A percentile compares a stretch with the other conserved stretches of the same genome.
Evolutionary conservation across 2,329 filamentous ascomycete genomes (phyloP).

Genomic region (Pyricularia sp.): DNA sequence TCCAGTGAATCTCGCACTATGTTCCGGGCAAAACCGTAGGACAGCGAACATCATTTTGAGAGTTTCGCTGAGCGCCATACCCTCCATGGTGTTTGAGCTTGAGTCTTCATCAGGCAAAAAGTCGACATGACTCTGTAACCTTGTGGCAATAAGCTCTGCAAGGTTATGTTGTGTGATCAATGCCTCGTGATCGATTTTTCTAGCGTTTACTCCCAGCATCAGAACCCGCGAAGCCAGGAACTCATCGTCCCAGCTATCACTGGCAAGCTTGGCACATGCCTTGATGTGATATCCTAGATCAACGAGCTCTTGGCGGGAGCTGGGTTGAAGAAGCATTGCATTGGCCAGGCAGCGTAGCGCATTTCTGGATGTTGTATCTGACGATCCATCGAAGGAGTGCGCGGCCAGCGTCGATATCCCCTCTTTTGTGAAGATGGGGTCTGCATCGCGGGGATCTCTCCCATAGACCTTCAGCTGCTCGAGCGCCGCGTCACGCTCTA

Average conservation of each 20-base stretch:
- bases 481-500: slow-evolving; percentile 53
- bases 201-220: slow-evolving; percentile 71
- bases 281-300: slow-evolving; percentile 59
- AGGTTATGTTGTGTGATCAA: slow-evolving; percentile 59
- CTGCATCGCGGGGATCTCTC: slow-evolving; percentile 60
- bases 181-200: slow-evolving; percentile 54
- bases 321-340: slow-evolving; percentile 60
- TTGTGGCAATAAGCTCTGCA: slow-evolving; percentile 58
- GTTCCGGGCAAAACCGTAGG: slow-evolving; percentile 60
- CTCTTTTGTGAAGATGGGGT: slow-evolving; percentile 77
- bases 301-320: slow-evolving; percentile 63
- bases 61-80: slow-evolving; percentile 74
- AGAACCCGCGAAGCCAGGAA: slow-evolving; percentile 74
- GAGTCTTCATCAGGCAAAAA: slow-evolving; percentile 18
- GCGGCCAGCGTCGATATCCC: slow-evolving; percentile 63
- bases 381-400: slow-evolving; percentile 63
- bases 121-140: slow-evolving; percentile 61
- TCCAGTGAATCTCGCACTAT: slow-evolving; percentile 51
- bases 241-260: slow-evolving; percentile 71
- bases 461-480: slow-evolving; percentile 72
- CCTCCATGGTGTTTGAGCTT: slow-evolving; percentile 51
- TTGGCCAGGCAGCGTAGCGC: slow-evolving; percentile 80
- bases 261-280: slow-evolving; percentile 62
- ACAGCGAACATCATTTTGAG: slow-evolving; percentile 87
- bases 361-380: slow-evolving; percentile 57